Evolutionary conservation across 805 yeast species (phyloP), one percentile per base, ranked within the genome.

Genomic region (Isabelozyma gotoi): DNA sequence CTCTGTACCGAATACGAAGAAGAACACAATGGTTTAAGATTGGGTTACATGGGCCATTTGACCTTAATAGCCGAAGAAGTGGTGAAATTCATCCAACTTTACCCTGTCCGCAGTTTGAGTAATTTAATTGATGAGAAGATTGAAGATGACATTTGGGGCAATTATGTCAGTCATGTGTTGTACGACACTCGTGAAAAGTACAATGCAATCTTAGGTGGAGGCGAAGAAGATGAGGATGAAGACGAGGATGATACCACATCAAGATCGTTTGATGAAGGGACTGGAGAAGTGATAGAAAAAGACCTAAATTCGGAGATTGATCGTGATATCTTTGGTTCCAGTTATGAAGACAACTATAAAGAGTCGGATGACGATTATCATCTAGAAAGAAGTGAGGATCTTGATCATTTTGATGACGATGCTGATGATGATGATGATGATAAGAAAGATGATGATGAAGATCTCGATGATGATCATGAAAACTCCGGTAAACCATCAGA

Each of bases 41-140:
- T 90, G 39, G 99, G 99, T 0, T 94, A 88, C 59, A 94, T 92
- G 94, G 99, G 99, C 16, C 99, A 94, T 60, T 71, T 94, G 50
- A 89, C 96, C 2, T 72, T 94, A 41, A 89, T 94, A 49, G 92
- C 97, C 19, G 99, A 94, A 61, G 99, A 94, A 63, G 94, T 94
- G 34, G 96, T 90, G 39, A 94, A 94, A 62, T 94, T 94, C 62
- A 72, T 77, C n/a, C 77, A 62, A 46, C 48, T 62, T 19, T 62
- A 58, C 40, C 77, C 77, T 1, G 55, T 63, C 19, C 60, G 57
- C 42, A 60, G 70, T 4, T 51, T 71, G 15, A 68, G 74, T 46
- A 63, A 60, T 19, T 53, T 63, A 15, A 68, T 71, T 39, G 73
- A 71, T 49, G 53, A 46, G 17, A 68, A 67, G 44, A 60, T 71